phyloP scores from a whole-genome alignment of 169 alveolate species.

The Plasmodium gallinaceum region DNA sequence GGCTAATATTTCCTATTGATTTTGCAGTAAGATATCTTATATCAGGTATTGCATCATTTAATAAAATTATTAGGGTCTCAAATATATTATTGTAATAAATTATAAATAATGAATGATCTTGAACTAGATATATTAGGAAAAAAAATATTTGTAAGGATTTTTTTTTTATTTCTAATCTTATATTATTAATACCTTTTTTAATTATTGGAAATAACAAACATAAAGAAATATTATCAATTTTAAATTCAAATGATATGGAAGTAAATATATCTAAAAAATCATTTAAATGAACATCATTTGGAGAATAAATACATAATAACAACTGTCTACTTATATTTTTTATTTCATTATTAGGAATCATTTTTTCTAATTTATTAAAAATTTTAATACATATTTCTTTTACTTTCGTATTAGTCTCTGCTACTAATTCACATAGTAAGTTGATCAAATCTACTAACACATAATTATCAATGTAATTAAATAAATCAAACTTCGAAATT shows the following conservation, averaged over 20 bases:
- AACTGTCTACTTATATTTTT: constrained; percentile 71
- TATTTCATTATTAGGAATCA: constrained; percentile 38
- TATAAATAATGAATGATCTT: constrained; percentile 32
- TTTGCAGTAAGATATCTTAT: constrained; percentile 68
- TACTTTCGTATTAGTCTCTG: constrained; percentile 68
- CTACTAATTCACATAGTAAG: constrained; percentile 57
- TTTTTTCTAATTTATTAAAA: constrained; percentile 70
- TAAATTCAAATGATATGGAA: constrained; percentile 57
- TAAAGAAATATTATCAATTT: constrained; percentile 65
- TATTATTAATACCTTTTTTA: constrained; percentile 73
- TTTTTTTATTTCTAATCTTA: constrained; percentile 62
- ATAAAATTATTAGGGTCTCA: constrained; percentile 5
- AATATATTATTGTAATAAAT: constrained; percentile 65
- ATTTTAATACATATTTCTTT: constrained; percentile 75
- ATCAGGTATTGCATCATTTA: constrained; percentile 72
- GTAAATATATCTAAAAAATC: constrained; percentile 68
- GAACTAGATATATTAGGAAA: constrained; percentile 57
- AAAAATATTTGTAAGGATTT: constrained; percentile 69
- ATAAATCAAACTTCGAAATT: constrained; percentile 27
- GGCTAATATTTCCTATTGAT: constrained; percentile 54
- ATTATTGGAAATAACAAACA: constrained; percentile 57
- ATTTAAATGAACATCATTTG: constrained; percentile 66
- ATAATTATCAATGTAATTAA: constrained; percentile 19
- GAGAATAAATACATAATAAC: constrained; percentile 65
- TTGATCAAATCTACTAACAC: constrained; percentile 37